Base-by-base conservation (phyloP, 176 grass and related monocot species). In the Avena eriantha region DNA sequence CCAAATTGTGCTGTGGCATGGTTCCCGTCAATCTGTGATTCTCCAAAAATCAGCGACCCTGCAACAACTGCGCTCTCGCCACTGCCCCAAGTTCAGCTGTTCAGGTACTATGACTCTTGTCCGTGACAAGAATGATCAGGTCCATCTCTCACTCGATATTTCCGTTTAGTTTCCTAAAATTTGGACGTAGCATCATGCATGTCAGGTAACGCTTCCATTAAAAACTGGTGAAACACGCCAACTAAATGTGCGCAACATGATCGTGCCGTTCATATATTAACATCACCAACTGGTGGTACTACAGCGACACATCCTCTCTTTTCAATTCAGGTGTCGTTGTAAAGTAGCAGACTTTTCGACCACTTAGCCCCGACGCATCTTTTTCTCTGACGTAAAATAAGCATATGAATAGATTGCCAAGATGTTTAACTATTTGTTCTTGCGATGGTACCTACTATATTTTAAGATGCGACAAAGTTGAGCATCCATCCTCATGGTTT, bases 251-350 rank as follows among this genome's bases (percentile, higher is more conserved):
- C 43, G 14, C 16, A 54, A 17, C 29, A 69, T 58, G 76, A 77
- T 77, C 69, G 49, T 23, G 60, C 10, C 2, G 41, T 77, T 78
- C 63, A 50, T 45, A 14, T 9, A 45, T 86, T 41, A 33, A 69
- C 71, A 82, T 86, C 77, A 89, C 22, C 83, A 41, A 41, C 39
- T 41, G 39, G 39, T 33, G 69, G 51, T 34, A 33, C 22, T 80
- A 49, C 77, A 89, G 47, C 64, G 26, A 74, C 74, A 79, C 58
- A 14, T 80, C 72, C 17, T 80, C 9, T 21, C 21, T 12, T 35
- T 19, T 39, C 23, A 79, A 73, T 55, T 36, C 63, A 78, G 54
- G 80, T 56, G 9, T 64, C 35, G 43, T 21, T 69, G 58, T 64
- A 68, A 78, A 82, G 59, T 22, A 21, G 24, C 48, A 56, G 23